Base-by-base conservation (phyloP, 2,329 filamentous ascomycete genomes). In the Monilinia aucupariae region DNA sequence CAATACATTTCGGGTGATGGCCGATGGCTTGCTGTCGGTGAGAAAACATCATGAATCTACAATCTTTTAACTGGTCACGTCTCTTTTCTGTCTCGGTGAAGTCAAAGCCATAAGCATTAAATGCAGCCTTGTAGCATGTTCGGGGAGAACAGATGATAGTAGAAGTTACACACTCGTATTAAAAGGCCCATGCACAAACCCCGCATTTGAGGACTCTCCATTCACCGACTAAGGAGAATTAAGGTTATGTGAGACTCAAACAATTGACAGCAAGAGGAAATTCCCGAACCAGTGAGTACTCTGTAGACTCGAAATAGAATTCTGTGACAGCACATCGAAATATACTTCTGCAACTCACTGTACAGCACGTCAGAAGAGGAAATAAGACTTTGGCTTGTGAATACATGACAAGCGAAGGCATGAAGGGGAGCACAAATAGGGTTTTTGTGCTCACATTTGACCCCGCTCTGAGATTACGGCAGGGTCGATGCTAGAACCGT, bases 11-110 rank as follows among this genome's bases (percentile, higher is more conserved):
- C 20, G 9, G 17, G 22, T 17, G n/a, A 49, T 20, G 3, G 13
- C 27, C 7, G 4, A 15, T 41, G 51, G 59, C 59, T 47, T 62
- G 59, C 20, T 56, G 59, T 41, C 43, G 51, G 59, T 49, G 32
- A 56, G 43, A 62, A 48, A 54, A 34, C 17, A 32, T 22, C n/a
- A 30, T 25, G 41, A 49, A 32, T 45, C 43, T 22, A 41, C 30
- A 48, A 34, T 30, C 17, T 20, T 41, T 2, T 62, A 2, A 56
- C 32, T 62, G 41, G 50, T 13, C 22, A 34, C 7, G 20, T 32
- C 25, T 4, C 7, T 30, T 6, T 20, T 47, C 30, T 56, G n/a
- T 48, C 12, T 27, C 12, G 10, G 27, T 34, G n/a, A 8, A 61
- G 30, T 4, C 13, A 56, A 39, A 56, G 43, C 27, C n/a, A 56